Base-by-base conservation (phyloP, 257 asterid species). In the Cruciata laevipes region DNA sequence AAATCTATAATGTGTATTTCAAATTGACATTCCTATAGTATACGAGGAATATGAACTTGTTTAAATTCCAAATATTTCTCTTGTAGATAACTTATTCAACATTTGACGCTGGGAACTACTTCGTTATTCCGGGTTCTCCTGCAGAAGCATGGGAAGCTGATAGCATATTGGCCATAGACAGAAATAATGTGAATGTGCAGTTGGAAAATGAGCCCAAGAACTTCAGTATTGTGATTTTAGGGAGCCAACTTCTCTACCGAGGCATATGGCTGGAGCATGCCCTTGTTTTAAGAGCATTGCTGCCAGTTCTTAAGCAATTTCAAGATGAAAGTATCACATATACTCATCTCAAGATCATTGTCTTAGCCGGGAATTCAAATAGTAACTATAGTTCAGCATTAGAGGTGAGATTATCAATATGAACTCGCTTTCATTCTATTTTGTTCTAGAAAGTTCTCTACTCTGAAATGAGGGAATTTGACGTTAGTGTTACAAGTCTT, bases 221-320 rank as follows among this genome's bases (percentile, higher is more conserved):
- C 67, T 91, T 94, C 67, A 77, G 84, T 73, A 73, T 91, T 71
- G 87, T 82, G 57, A 66, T 94, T 70, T 91, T 87, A 73, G 96
- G 97, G 69, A 86, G 87, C 69, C 93, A 83, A 65, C 78, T 90
- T 69, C 73, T 83, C 32, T 86, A 94, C 74, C 83, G 75, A 82
- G 93, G 95, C 73, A 78, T 83, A 31, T 94, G 96, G 99, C 91
- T 90, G 57, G 98, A 94, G 65, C 93, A 90, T 65, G 94, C 98
- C 81, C 78, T 91, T 52, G 78, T 94, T 68, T 83, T 94, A 68
- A 85, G 86, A 80, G 90, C 96, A 70, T 70, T 91, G 55, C 61
- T 82, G 65, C 98, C 97, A 37, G 67, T 84, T 57, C 71, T 84
- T 67, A 69, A 69, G 52, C 85, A 80, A 56, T 84, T 83, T 60